Evolutionary conservation across 2,329 filamentous ascomycete genomes (phyloP), one percentile per base, ranked within the genome.

Genomic region (Penicillium frequentans): DNA sequence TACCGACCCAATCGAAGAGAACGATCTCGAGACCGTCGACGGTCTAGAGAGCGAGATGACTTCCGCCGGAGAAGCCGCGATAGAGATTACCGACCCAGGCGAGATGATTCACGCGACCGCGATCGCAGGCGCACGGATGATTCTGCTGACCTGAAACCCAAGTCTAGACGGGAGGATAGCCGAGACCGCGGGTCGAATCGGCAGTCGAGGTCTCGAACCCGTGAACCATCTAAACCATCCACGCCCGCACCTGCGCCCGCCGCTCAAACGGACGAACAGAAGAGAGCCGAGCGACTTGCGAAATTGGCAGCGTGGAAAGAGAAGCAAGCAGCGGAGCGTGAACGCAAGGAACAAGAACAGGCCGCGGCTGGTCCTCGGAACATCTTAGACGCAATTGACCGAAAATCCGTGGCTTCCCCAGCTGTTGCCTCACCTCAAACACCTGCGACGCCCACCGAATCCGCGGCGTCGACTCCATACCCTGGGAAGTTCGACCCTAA

Each of bases 261-360:
- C 52, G 75, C 79, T 45, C 86, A 86, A 67, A 81, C 84, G 29
- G 90, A 91, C 67, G 84, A 86, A 59, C 87, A 91, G 49, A 91
- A 90, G 70, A 91, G 93, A 73, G 89, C 88, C 49, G 90, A 93
- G 73, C 82, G 90, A 61, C 81, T 92, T 44, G 90, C 90, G 27
- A 93, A 91, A 71, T 77, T 96, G 27, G 90, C 93, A 72, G 90
- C 90, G 56, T 96, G 92, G 93, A 96, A 96, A 77, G 90, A 91
- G 75, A 93, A 93, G 76, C 88, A 91, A 71, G 81, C 82, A 6
- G 90, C 91, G 62, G 86, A 87, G 70, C 88, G 88, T 65, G 88
- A 88, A 66, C 84, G 84, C 61, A 90, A 90, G 71, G 85, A 90
- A 70, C 87, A 86, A 68, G 85, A 89, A 66, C 82, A 87, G 45